Evolutionary conservation across 495 filamentous ascomycete species (phyloP), one percentile per base, ranked within the genome.

Genomic region (Apodospora peruviana): DNA sequence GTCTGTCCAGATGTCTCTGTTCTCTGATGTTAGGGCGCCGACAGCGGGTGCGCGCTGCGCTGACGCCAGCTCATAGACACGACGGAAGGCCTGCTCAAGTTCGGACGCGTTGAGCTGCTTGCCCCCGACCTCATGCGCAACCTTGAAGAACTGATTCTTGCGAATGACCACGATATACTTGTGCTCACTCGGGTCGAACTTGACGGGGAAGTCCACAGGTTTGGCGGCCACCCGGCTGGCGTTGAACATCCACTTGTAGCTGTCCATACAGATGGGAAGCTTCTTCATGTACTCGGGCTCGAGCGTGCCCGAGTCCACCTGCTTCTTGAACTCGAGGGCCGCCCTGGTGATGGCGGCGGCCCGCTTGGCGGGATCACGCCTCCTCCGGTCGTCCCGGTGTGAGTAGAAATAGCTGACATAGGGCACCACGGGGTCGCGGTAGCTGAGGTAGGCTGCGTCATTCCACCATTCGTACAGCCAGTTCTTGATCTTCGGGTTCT

Each of bases 361-460:
- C 48, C 94, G 86, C 75, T 93, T 91, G 48, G 84, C 86, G 3
- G 93, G 94, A 71, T 95, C 78, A 29, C 90, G 84, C 47, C 91
- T 82, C 59, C 84, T 77, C 43, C 90, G 83, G 65, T 99, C 94
- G 66, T 99, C 94, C 46, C 86, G 81, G 77, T 96, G 91, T 29
- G 90, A 95, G 75, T 99, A 99, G 73, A 99, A 99, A 77, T 99
- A 99, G 65, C 89, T 95, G 55, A 99, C 94, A 65, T 97, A 99
- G 47, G 94, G 94, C 23, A 97, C 87, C 22, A 99, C 88, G 29
- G 94, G 94, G 68, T 96, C 94, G 50, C 91, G 87, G 75, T 96
- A 96, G 49, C 63, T 78, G 46, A 99, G 78, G 71, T 99, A 99
- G 34, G 93, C 91, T 2, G 80, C 78, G 47, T 91, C 78, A 69